Conservation (phyloP, 192 early-diverging fungal genomes). For the Coemansia sp. region DNA sequence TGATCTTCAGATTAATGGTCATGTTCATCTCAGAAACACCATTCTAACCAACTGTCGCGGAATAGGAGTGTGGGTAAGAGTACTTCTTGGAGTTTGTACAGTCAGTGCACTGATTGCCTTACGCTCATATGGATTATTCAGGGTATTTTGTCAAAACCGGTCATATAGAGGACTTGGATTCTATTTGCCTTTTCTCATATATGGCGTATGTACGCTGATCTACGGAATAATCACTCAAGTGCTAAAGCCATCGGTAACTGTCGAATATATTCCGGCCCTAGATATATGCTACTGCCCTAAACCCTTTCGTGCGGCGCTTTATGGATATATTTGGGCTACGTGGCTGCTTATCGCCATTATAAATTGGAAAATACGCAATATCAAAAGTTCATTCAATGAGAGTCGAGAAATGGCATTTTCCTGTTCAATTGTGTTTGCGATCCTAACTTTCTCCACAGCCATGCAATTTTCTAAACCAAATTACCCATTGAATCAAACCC, state of each 20-base stretch:
- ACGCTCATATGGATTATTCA: slow-evolving; percentile 40
- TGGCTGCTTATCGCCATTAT: slow-evolving; percentile 35
- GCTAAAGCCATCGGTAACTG: slow-evolving; percentile 19
- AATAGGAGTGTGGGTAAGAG: slow-evolving; percentile 48
- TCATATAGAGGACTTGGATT: slow-evolving; percentile 32
- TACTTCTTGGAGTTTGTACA: slow-evolving; percentile 48
- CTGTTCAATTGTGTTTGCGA: slow-evolving; percentile 35
- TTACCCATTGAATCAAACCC: slow-evolving; percentile 36
- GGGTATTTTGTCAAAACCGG: slow-evolving; percentile 30
- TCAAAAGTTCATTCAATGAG: slow-evolving; percentile 55
- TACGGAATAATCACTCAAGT: slow-evolving; percentile 40
- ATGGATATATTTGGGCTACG: slow-evolving; percentile 38
- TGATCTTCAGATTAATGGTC: slow-evolving; percentile 51
- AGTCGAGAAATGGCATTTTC: slow-evolving; percentile 39
- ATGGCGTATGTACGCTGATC: slow-evolving; percentile 24
- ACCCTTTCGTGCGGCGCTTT: slow-evolving; percentile 29
- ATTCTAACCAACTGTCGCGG: slow-evolving; percentile 29
- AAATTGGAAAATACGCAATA: slow-evolving; percentile 46
- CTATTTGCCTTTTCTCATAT: slow-evolving; percentile 32
- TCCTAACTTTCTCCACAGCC: slow-evolving; percentile 31
- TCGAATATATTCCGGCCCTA: slow-evolving; percentile 24
- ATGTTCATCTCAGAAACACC: slow-evolving; percentile 27
- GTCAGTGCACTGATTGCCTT: slow-evolving; percentile 42
- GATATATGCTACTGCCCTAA: slow-evolving; percentile 40
- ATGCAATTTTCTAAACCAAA: slow-evolving; percentile 25